Conservation (phyloP, 2,329 filamentous ascomycete species). For the Coniochaeta hoffmannii region DNA sequence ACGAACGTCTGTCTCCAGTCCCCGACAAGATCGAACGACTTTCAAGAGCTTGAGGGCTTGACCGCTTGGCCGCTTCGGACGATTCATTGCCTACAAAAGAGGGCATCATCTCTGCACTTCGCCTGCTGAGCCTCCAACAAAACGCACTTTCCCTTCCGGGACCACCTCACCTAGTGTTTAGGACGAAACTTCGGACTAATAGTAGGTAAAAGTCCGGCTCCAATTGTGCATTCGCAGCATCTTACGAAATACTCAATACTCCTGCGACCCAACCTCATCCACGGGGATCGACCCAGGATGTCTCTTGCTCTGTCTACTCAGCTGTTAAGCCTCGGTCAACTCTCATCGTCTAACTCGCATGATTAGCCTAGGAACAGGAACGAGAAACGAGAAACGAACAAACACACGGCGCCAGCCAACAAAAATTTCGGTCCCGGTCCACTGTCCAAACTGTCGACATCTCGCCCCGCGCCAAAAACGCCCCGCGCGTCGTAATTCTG, state of each 20-base stretch:
- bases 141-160: background rate
- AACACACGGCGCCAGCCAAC: background rate
- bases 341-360: background rate
- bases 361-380: background rate
- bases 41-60: background rate
- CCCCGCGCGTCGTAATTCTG: background rate
- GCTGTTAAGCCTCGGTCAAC: background rate
- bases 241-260: no score
- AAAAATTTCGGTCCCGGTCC: background rate
- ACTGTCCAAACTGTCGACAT: background rate
- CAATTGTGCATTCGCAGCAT: background rate
- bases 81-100: background rate
- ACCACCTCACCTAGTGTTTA: background rate
- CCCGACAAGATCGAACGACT: background rate
- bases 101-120: background rate
- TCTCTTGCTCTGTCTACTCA: background rate
- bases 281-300: background rate
- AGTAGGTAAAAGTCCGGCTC: background rate
- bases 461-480: background rate
- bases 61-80: no score
- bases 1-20: background rate
- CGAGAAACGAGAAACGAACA: background rate
- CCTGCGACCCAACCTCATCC: background rate
- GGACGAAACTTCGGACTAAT: background rate
- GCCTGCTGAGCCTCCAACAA: background rate